These are phyloP conservation scores for Wickerhamomyces queroliae DNA, from an alignment of 805 yeast genomes.

Conservation along the genomic window DNA sequence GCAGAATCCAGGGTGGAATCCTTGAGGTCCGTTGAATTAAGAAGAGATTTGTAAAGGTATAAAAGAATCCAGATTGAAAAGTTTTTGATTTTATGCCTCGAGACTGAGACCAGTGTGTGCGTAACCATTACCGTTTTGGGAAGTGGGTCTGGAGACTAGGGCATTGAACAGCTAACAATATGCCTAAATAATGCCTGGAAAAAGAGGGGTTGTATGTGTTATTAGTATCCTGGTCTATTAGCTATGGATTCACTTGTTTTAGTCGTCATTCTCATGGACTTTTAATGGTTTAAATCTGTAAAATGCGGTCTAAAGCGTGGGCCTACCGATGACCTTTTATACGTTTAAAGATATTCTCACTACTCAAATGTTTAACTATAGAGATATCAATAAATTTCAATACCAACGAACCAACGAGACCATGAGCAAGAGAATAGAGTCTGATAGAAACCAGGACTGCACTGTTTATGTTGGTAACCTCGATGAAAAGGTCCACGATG, in stretches of 20 bases:
- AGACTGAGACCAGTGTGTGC: neutral
- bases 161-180: too few species aligned
- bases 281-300: too few species aligned
- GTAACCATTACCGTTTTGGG: neutral
- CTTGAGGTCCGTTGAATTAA: neutral
- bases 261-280: too few species aligned
- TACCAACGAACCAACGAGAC: neutral
- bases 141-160: too few species aligned
- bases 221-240: too few species aligned
- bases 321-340: too few species aligned
- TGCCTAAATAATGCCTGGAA: too few species aligned
- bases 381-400: too few species aligned
- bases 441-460: conserved; percentile 52
- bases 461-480: conserved; percentile 80
- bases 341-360: neutral
- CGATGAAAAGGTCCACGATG: conserved; percentile 69
- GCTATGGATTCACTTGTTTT: too few species aligned
- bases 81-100: neutral
- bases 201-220: too few species aligned
- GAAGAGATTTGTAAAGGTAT: neutral
- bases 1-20: neutral
- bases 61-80: neutral
- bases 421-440: conserved; percentile 1
- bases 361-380: too few species aligned
- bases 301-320: too few species aligned